Percentiles rank a stretch among this genome's conserved stretches.
phyloP scores from a whole-genome alignment of 306 rosid species.

The Pyrus bretschneideri region DNA sequence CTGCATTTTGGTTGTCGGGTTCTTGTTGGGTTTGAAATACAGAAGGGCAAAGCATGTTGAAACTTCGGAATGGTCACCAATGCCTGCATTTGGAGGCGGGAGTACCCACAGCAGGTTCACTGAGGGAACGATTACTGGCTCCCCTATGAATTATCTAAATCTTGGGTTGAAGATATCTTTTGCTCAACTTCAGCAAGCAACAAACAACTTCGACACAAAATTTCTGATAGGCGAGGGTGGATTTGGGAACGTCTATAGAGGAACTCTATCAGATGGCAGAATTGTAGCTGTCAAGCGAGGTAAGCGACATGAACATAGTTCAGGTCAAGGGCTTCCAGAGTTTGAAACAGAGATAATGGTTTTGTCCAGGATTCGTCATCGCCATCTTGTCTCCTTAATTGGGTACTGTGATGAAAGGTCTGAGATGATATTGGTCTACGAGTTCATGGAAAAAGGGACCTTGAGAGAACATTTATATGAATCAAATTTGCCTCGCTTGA shows the following conservation, averaged over 20 bases:
- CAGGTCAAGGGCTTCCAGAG: conserved; percentile 46
- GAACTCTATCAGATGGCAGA: conserved; percentile 24
- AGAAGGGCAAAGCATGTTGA: conserved; percentile 16
- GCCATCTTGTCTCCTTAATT: conserved; percentile 45
- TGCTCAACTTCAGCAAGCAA: conserved; percentile 31
- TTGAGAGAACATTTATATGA: conserved; percentile 42
- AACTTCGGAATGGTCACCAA: conserved; percentile 28
- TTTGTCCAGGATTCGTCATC: conserved; percentile 44
- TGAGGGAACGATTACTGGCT: conserved; percentile 15
- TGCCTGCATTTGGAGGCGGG: conserved; percentile 34
- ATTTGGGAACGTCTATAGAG: conserved; percentile 47
- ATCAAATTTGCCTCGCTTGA: conserved; percentile 26
- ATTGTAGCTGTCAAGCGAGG: conserved; percentile 49
- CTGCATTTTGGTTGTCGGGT: conserved; percentile 10
- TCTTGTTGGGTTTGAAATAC: conserved; percentile 14
- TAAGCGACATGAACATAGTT: conserved; percentile 6
- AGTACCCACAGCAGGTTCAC: conserved; percentile 31
- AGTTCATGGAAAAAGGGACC: conserved; percentile 43
- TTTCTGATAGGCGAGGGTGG: conserved; percentile 45
- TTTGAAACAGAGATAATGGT: conserved; percentile 44
- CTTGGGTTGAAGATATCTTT: conserved; percentile 39
- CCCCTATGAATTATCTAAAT: conserved; percentile 21
- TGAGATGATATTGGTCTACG: conserved; percentile 58
- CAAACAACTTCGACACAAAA: conserved; percentile 32
- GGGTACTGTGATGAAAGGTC: conserved; percentile 46